These are phyloP conservation scores for Endothia cerciana DNA, from an alignment of 2,329 filamentous ascomycete genomes.

Conservation along the genomic window DNA sequence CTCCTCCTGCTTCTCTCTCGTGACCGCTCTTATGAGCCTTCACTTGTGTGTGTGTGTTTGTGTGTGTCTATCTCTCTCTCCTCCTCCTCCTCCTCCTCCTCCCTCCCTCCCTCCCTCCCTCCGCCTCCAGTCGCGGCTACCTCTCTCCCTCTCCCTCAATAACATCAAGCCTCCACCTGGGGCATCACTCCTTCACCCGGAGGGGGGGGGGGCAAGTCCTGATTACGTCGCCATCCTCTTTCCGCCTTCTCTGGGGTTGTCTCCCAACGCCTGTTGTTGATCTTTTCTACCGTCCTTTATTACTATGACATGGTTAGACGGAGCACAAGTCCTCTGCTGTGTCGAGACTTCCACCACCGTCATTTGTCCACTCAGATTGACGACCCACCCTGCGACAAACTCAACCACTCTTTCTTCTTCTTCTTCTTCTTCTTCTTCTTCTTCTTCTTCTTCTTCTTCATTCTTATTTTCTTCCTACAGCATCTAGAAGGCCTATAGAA, in stretches of 20 bases:
- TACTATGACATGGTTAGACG: neutral
- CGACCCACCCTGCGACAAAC: neutral
- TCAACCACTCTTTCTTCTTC: neutral
- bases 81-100: neutral
- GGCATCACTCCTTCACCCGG: neutral
- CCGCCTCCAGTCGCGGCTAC: neutral
- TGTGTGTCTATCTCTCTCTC: too few relatives aligned
- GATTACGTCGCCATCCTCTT: neutral
- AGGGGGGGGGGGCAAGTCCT: neutral
- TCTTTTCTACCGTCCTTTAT: neutral
- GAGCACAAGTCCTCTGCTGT: constrained; percentile 1
- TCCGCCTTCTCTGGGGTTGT: neutral
- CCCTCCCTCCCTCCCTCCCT: neutral
- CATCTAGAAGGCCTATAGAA: neutral
- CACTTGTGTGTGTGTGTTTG: too few relatives aligned
- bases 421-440: too few relatives aligned
- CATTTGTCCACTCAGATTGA: neutral
- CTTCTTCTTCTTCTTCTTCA: neutral
- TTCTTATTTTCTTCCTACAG: neutral
- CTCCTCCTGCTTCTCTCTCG: neutral
- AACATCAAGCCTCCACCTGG: neutral
- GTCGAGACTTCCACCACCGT: neutral
- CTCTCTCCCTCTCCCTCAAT: neutral
- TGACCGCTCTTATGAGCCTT: neutral
- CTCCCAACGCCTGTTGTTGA: neutral